Conservation (phyloP, 2,329 filamentous ascomycete genomes). For the Ambrosiella beaveri region DNA sequence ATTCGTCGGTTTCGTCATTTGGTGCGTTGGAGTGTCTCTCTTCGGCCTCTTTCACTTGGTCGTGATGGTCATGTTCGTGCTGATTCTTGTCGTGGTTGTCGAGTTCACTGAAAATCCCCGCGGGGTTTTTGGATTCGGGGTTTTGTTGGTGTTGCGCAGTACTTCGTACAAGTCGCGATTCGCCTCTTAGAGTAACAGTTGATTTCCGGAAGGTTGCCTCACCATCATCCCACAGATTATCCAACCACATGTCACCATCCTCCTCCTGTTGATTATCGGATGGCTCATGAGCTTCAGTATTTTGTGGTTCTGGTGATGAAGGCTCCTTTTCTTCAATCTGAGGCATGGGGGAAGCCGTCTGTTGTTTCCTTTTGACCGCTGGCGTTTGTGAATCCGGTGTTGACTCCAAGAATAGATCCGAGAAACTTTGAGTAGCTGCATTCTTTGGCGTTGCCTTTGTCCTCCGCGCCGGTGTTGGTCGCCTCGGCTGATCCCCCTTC, state of each 20-base stretch:
- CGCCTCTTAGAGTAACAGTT: not conserved
- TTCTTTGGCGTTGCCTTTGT: not conserved
- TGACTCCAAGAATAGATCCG: slow-evolving; percentile 5
- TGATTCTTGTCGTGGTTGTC: not conserved
- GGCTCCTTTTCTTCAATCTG: not conserved
- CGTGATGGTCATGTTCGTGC: not conserved
- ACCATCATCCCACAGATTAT: slow-evolving; percentile 23
- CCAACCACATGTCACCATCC: slow-evolving; percentile 32
- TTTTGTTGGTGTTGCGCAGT: not conserved
- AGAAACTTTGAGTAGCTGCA: not conserved
- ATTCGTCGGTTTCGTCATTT: not conserved
- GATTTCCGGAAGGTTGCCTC: not conserved
- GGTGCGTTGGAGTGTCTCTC: not conserved
- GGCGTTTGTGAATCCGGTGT: not conserved
- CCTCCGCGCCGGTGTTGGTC: slow-evolving; percentile 7
- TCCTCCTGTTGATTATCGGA: slow-evolving; percentile 16
- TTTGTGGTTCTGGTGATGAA: not conserved
- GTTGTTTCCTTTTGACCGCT: not conserved
- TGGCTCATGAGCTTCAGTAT: slow-evolving; percentile 4
- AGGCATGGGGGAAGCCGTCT: not conserved
- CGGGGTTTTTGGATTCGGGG: not conserved
- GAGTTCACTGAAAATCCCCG: not conserved
- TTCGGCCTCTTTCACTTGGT: not conserved
- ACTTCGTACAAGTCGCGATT: not conserved
- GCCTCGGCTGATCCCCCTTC: not conserved